Percentiles rank a stretch among this genome's conserved stretches.
phyloP scores from a whole-genome alignment of 2,329 filamentous ascomycete species.

The Hymenotorrendiella dingleyae region DNA sequence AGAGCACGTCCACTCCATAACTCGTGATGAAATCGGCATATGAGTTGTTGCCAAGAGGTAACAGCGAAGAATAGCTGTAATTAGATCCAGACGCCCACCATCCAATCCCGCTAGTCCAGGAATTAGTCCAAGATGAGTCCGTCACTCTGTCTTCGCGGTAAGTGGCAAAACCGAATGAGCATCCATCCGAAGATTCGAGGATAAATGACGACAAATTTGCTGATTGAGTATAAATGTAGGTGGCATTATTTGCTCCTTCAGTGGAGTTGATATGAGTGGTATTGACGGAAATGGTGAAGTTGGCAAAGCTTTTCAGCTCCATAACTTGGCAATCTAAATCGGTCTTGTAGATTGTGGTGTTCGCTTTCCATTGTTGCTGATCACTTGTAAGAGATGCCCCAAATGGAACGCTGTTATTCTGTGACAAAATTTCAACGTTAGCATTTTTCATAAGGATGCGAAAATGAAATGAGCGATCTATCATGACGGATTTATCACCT shows the following conservation, averaged over 20 bases:
- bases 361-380: conserved; percentile 7
- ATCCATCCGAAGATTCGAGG: conserved; percentile 11
- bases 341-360: conserved; percentile 13
- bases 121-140: too few species aligned
- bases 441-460: too few species aligned
- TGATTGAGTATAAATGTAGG: too few species aligned
- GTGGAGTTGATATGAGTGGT: neutral
- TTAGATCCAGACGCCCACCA: conserved; percentile 11
- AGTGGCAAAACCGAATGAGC: conserved; percentile 9
- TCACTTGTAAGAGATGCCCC: conserved; percentile 4
- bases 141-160: neutral
- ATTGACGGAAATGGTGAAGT: conserved; percentile 7
- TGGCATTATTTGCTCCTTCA: neutral
- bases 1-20: neutral
- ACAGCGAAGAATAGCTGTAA: conserved; percentile 7
- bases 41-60: conserved; percentile 3
- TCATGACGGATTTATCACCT: too few species aligned
- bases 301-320: conserved; percentile 6
- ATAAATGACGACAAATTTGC: conserved; percentile 13
- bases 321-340: conserved; percentile 10
- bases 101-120: conserved; percentile 4
- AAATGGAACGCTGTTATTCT: neutral
- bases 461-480: too few species aligned
- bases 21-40: neutral
- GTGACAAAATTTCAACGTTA: too few species aligned